Percentiles rank a stretch among this genome's conserved stretches.
phyloP scores from a whole-genome alignment of 345 rosid species.

The Xanthoceras sorbifolium region DNA sequence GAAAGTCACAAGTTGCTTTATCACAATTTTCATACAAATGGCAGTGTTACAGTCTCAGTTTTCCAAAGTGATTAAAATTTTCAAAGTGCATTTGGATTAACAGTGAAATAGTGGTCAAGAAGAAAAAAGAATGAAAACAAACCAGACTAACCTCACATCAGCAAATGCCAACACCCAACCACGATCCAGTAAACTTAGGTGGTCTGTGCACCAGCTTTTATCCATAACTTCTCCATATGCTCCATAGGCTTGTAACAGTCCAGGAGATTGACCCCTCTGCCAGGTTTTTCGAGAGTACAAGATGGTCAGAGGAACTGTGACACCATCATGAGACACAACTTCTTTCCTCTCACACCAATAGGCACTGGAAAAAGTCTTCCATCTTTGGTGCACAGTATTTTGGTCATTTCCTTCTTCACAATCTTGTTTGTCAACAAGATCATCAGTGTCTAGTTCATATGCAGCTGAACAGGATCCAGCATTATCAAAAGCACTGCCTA shows the following conservation, averaged over 20 bases:
- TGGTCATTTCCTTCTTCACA: slow-evolving; percentile 20
- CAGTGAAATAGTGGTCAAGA: neutral
- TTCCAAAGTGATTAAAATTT: neutral
- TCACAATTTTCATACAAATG: neutral
- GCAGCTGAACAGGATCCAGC: slow-evolving; percentile 26
- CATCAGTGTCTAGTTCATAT: slow-evolving; percentile 25
- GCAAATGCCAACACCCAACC: slow-evolving; percentile 96
- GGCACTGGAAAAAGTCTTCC: slow-evolving; percentile 55
- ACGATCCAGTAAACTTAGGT: slow-evolving; percentile 83
- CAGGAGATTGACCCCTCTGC: slow-evolving; percentile 61
- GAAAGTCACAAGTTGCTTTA: neutral
- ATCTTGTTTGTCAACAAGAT: slow-evolving; percentile 19
- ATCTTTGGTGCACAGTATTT: slow-evolving; percentile 31
- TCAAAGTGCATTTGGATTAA: neutral
- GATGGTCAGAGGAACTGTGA: slow-evolving; percentile 72
- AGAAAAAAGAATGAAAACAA: slow-evolving; percentile 7
- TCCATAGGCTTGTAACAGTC: slow-evolving; percentile 79
- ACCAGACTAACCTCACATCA: slow-evolving; percentile 74
- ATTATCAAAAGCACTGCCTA: slow-evolving; percentile 33
- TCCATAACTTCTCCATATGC: slow-evolving; percentile 88
- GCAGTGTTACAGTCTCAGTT: neutral
- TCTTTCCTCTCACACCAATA: slow-evolving; percentile 74
- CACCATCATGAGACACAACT: slow-evolving; percentile 74
- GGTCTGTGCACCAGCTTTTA: slow-evolving; percentile 73
- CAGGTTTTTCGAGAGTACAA: slow-evolving; percentile 68